Base-by-base conservation (phyloP, 495 filamentous ascomycete genomes). In the Hypoxylon lienhwacheense region DNA sequence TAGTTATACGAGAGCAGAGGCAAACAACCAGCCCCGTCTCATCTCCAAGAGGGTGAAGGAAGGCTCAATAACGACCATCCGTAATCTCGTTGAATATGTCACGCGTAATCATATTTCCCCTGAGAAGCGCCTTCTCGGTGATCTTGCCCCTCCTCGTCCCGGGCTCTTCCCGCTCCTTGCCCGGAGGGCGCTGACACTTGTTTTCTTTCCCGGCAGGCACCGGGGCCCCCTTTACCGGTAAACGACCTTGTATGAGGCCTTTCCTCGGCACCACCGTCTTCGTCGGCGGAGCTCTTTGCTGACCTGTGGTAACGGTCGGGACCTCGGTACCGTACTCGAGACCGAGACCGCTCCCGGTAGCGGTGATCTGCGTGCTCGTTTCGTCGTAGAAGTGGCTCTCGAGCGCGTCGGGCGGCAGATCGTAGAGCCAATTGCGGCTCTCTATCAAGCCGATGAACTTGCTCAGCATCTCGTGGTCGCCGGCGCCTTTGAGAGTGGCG, bases 361-460 rank as follows among this genome's bases (percentile, higher is more conserved):
- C 49, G 6, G 66, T 60, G 16, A 65, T 31, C 60, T 80, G 80
- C 21, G 73, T 81, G 11, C 73, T 47, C 3, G 32, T 21, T 2
- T 70, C 77, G 10, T 83, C 80, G 53, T 87, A 89, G 36, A 75
- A 60, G 72, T 95, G 90, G n/a, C 72, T 77, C 7, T 86, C 81
- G 33, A 86, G 63, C 19, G 86, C 87, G 1, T 73, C 74, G 3
- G 49, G 61, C 0, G 81, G 83, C 16, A 97, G 52, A 48, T 96
- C 81, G 42, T 88, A 86, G 4, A 89, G 70, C 91, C 91, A 96
- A 2, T 77, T 75, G 24, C 78, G 80, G 26, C 73, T 68, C 63
- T 91, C 84, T 71, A 95, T 89, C 35, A 96, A 67, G 12, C 70
- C 65, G n/a, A 97, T 73, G 43, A 97, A 89, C 21, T 80, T 73